These are phyloP conservation scores for Candida ortonii DNA, from an alignment of 805 yeast species.

Conservation along the genomic window DNA sequence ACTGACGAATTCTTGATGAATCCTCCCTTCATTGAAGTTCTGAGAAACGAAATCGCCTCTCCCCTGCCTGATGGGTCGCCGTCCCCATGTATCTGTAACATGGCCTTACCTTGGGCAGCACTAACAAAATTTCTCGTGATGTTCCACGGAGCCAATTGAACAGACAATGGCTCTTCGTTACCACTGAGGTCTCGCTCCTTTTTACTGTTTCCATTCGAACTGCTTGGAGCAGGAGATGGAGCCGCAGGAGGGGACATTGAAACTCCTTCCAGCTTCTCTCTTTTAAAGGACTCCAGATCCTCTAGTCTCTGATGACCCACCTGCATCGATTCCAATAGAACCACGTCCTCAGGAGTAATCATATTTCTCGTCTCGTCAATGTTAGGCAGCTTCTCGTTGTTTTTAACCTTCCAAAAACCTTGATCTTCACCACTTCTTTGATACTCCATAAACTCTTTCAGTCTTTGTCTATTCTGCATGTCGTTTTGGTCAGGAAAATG, in stretches of 20 bases:
- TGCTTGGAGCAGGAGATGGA: slow-evolving; percentile 6
- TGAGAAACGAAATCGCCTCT: slow-evolving; percentile 80
- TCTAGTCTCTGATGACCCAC: slow-evolving; percentile 86
- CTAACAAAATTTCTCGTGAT: slow-evolving; percentile 85
- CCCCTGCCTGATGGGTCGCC: slow-evolving; percentile 95
- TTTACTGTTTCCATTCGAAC: slow-evolving; percentile 12
- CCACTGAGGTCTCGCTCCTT: slow-evolving; percentile 34
- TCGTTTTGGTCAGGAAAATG: slow-evolving; percentile 98
- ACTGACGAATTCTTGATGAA: slow-evolving; percentile 40
- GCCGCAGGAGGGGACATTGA: slow-evolving; percentile 3
- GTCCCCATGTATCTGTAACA: slow-evolving; percentile 90
- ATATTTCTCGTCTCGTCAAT: slow-evolving; percentile 76
- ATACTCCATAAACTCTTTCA: slow-evolving; percentile 97
- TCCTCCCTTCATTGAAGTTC: slow-evolving; percentile 95
- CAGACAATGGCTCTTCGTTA: slow-evolving; percentile 64
- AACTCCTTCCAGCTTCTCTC: slow-evolving; percentile 34
- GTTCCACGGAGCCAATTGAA: slow-evolving; percentile 92
- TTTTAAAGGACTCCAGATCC: slow-evolving; percentile 62
- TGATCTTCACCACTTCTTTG: slow-evolving; percentile 93
- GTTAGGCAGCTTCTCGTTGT: slow-evolving; percentile 62
- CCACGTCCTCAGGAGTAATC: slow-evolving; percentile 89
- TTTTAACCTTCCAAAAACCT: slow-evolving; percentile 88
- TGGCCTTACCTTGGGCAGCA: slow-evolving; percentile 95
- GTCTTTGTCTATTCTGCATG: slow-evolving; percentile 92
- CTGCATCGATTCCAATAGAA: slow-evolving; percentile 87